These are phyloP conservation scores for Imleria badia DNA, from an alignment of 768 basidiomycete species.

Conservation along the genomic window DNA sequence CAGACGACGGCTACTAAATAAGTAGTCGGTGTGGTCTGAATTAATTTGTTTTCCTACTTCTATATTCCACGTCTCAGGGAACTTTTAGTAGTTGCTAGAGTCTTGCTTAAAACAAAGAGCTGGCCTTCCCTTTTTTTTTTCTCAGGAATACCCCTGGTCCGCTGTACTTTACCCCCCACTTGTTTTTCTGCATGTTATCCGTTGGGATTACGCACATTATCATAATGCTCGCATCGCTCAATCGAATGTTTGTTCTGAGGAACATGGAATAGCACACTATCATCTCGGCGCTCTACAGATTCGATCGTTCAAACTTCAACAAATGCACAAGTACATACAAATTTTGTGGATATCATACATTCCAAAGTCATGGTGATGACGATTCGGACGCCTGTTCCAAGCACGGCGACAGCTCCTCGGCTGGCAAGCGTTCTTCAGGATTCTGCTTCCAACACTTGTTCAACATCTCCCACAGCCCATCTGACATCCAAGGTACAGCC, in stretches of 20 bases:
- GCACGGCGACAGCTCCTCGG: slow-evolving; percentile 34
- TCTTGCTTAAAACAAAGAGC: slow-evolving; percentile 29
- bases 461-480: slow-evolving; percentile 49
- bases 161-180: slow-evolving; percentile 43
- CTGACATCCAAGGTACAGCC: slow-evolving; percentile 41
- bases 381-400: slow-evolving; percentile 13
- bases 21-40: slow-evolving; percentile 11
- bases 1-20: slow-evolving; percentile 38
- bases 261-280: slow-evolving; percentile 7
- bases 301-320: too few species aligned
- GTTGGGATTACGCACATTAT: slow-evolving; percentile 35
- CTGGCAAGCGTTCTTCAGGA: slow-evolving; percentile 39
- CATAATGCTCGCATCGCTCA: slow-evolving; percentile 39
- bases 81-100: slow-evolving; percentile 30
- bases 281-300: too few species aligned
- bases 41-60: slow-evolving; percentile 6
- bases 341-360: not conserved
- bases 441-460: slow-evolving; percentile 45
- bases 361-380: not conserved
- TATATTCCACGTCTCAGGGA: slow-evolving; percentile 10
- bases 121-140: slow-evolving; percentile 36
- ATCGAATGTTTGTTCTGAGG: slow-evolving; percentile 20
- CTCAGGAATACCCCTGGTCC: slow-evolving; percentile 38
- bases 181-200: slow-evolving; percentile 38
- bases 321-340: not conserved